Conservation (phyloP, 2,329 filamentous ascomycete species). For the Fusarium solani-melongenae region DNA sequence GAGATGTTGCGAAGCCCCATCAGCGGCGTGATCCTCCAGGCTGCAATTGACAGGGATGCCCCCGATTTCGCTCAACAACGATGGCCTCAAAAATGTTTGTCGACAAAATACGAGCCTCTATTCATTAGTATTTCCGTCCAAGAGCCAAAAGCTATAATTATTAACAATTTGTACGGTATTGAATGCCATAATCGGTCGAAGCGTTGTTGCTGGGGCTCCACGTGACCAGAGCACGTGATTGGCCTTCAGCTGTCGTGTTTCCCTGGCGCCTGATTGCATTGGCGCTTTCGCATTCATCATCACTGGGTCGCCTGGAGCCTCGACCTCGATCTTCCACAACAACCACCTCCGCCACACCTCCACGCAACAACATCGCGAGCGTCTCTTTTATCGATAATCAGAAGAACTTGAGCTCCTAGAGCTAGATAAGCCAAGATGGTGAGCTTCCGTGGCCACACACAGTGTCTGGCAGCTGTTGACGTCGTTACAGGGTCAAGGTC, state of each 20-base stretch:
- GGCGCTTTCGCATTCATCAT: slow-evolving; percentile 48
- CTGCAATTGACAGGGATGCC: neutral
- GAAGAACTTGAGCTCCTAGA: slow-evolving; percentile 40
- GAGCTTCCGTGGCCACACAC: slow-evolving; percentile 24
- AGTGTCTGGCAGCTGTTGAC: slow-evolving; percentile 28
- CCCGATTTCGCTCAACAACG: neutral
- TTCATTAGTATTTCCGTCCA: neutral
- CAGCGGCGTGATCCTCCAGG: neutral
- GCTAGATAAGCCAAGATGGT: slow-evolving; percentile 51
- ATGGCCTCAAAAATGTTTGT: neutral
- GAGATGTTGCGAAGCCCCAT: neutral
- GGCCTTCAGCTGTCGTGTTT: slow-evolving; percentile 53
- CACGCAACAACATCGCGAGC: slow-evolving; percentile 11
- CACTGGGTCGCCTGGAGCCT: slow-evolving; percentile 45
- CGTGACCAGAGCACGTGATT: slow-evolving; percentile 48
- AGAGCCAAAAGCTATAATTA: neutral
- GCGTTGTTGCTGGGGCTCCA: slow-evolving; percentile 3
- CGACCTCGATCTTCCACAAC: slow-evolving; percentile 38
- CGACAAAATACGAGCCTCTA: fast-evolving
- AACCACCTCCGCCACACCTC: slow-evolving; percentile 27
- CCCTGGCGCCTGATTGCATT: slow-evolving; percentile 55
- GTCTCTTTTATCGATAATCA: slow-evolving; percentile 7
- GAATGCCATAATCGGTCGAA: neutral
- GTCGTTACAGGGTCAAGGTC: slow-evolving; percentile 75
- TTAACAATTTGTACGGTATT: neutral